Conservation (phyloP, 139 green algal genomes). For the Coelastrella sp. region DNA sequence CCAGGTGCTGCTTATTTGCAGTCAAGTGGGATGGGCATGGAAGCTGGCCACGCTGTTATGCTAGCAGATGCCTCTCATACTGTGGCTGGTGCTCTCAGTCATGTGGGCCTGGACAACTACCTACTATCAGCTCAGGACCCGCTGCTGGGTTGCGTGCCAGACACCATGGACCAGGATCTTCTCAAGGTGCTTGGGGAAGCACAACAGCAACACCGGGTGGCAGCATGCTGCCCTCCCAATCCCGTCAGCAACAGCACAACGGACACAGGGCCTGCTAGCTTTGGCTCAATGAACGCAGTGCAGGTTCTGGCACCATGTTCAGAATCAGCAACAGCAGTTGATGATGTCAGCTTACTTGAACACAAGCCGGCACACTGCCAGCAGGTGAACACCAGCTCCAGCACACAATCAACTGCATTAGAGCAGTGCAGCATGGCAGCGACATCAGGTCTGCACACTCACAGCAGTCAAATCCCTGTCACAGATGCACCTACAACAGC, state of each 20-base stretch:
- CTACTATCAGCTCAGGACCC: conserved; percentile 18
- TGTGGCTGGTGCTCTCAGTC: not conserved
- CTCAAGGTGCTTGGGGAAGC: not conserved
- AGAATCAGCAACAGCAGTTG: too few relatives aligned
- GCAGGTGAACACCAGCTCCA: too few relatives aligned
- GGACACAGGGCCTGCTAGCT: not conserved
- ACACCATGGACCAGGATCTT: not conserved
- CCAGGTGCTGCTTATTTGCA: not conserved
- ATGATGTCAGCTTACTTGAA: too few relatives aligned
- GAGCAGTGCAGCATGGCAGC: too few relatives aligned
- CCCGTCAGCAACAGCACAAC: not conserved
- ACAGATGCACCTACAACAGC: too few relatives aligned
- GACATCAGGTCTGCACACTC: too few relatives aligned
- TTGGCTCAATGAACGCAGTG: not conserved
- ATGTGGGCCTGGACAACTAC: not conserved
- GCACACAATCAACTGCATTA: too few relatives aligned
- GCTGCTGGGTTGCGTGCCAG: not conserved
- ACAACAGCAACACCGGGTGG: not conserved
- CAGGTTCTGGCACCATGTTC: too few relatives aligned
- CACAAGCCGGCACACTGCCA: too few relatives aligned
- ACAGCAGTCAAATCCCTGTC: too few relatives aligned
- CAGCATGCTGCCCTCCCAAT: not conserved
- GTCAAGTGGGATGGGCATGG: not conserved
- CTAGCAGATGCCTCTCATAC: not conserved
- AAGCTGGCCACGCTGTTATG: not conserved